Evolutionary conservation across 768 basidiomycete genomes (phyloP).

Genomic region (Boletus edulis): DNA sequence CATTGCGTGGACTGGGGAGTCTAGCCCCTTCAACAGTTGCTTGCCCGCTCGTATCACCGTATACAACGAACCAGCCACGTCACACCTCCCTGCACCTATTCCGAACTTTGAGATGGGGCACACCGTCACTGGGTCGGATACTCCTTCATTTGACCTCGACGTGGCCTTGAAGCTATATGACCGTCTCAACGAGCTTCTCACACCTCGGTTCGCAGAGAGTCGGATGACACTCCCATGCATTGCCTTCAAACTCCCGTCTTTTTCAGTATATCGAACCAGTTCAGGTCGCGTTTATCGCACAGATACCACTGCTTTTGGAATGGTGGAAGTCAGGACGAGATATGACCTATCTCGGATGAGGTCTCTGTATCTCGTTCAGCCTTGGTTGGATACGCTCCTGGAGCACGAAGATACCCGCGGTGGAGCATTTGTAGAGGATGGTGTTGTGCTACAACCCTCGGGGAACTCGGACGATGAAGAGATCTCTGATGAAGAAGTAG

Average conservation of each 20-base stretch:
- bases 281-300: background rate
- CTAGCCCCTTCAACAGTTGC: background rate
- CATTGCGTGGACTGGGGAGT: background rate
- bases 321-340: background rate
- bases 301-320: background rate
- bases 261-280: background rate
- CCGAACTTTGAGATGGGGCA: background rate
- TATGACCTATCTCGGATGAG: background rate
- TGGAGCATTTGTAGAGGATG: background rate
- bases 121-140: background rate
- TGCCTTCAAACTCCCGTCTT: background rate
- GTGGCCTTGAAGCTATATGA: background rate
- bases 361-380: background rate
- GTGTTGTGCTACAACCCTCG: background rate
- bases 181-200: background rate
- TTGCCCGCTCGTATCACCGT: background rate
- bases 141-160: background rate
- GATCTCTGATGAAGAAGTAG: background rate
- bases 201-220: background rate
- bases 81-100: background rate
- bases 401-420: background rate
- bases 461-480: background rate
- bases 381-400: background rate
- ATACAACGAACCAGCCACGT: background rate
- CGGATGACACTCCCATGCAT: slow-evolving; percentile 2